Conservation (phyloP, 768 basidiomycete genomes). For the Pleurotus salmoneostramineus region DNA sequence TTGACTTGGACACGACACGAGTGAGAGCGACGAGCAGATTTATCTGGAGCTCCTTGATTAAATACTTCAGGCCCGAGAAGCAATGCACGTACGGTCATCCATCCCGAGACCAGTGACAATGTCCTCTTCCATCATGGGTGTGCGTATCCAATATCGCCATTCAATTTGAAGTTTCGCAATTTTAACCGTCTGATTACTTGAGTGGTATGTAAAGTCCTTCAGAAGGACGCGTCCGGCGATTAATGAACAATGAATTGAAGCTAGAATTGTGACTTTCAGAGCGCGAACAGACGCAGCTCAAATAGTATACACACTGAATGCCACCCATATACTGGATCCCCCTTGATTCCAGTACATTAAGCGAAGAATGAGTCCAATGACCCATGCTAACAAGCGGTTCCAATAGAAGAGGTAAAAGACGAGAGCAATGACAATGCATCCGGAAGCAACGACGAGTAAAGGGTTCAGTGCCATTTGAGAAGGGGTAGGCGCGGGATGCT, state of each 20-base stretch:
- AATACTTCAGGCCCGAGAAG: constrained; percentile 2
- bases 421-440: constrained; percentile 50
- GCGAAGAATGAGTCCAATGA: constrained; percentile 65
- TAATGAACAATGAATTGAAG: constrained; percentile 89
- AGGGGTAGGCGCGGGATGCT: constrained; percentile 1
- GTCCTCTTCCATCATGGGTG: constrained; percentile 74
- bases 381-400: constrained; percentile 76
- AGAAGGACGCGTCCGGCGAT: constrained; percentile 84
- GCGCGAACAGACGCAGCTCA: not conserved
- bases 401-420: constrained; percentile 87
- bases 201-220: constrained; percentile 86
- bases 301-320: constrained; percentile 53
- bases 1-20: constrained; percentile 82
- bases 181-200: constrained; percentile 86
- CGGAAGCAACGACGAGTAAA: constrained; percentile 60
- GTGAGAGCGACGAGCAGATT: constrained; percentile 31
- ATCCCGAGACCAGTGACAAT: constrained; percentile 41
- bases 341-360: constrained; percentile 75
- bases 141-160: constrained; percentile 93
- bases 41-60: constrained; percentile 20
- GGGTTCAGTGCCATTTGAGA: constrained; percentile 45
- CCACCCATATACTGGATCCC: constrained; percentile 77
- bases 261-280: constrained; percentile 30
- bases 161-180: constrained; percentile 82
- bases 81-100: constrained; percentile 46